These are phyloP conservation scores for Floccularia luteovirens DNA, from an alignment of 768 basidiomycete species.

Conservation along the genomic window DNA sequence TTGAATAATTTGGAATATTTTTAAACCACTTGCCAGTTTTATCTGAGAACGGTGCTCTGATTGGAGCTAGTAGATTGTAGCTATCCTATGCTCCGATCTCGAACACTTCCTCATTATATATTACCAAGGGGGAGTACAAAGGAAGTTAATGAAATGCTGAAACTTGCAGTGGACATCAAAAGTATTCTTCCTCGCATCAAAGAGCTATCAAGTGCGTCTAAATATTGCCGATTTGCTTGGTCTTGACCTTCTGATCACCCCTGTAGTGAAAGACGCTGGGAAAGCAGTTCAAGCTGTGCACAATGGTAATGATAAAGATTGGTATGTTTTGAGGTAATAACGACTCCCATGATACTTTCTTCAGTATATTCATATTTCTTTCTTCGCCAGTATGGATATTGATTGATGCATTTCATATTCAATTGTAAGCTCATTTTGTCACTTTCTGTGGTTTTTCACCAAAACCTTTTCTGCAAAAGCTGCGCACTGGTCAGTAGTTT, in stretches of 20 bases:
- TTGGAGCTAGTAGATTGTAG: slow-evolving; percentile 24
- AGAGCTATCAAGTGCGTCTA: slow-evolving; percentile 28
- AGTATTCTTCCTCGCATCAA: slow-evolving; percentile 40
- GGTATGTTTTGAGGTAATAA: too few species aligned
- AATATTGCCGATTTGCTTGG: neutral
- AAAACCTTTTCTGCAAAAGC: too few species aligned
- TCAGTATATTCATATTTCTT: too few species aligned
- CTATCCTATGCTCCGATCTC: slow-evolving; percentile 1
- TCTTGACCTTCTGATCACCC: neutral
- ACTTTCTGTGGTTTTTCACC: too few species aligned
- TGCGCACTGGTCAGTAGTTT: too few species aligned
- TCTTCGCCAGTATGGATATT: too few species aligned
- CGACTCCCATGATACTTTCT: too few species aligned
- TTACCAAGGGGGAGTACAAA: slow-evolving; percentile 47
- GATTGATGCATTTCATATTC: too few species aligned
- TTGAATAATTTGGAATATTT: slow-evolving; percentile 10
- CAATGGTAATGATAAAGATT: too few species aligned
- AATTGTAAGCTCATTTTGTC: too few species aligned
- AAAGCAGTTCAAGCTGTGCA: slow-evolving; percentile 45
- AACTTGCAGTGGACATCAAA: slow-evolving; percentile 49
- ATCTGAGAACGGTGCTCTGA: slow-evolving; percentile 13
- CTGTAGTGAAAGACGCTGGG: slow-evolving; percentile 32
- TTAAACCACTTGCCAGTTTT: slow-evolving; percentile 11
- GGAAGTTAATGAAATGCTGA: slow-evolving; percentile 52
- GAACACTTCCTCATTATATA: slow-evolving; percentile 11